phyloP scores from a whole-genome alignment of 2,329 filamentous ascomycete genomes.

The Immersiporthe knoxdaviesiana region DNA sequence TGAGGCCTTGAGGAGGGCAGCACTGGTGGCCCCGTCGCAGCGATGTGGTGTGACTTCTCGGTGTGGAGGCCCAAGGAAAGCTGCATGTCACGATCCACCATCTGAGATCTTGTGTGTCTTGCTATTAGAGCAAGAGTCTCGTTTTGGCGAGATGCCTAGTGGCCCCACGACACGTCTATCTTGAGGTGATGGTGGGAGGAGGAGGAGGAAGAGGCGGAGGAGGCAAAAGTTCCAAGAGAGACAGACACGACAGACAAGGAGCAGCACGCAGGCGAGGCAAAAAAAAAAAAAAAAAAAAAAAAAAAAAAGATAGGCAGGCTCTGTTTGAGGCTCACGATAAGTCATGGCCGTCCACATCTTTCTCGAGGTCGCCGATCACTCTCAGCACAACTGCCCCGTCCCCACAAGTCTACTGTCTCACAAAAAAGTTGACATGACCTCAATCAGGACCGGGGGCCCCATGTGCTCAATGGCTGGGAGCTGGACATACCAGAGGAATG shows the following conservation, averaged over 20 bases:
- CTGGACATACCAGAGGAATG: constrained; percentile 24
- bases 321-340: constrained; percentile 13
- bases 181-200: background rate
- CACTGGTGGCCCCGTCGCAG: constrained; percentile 18
- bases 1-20: constrained; percentile 13
- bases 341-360: constrained; percentile 1
- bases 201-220: background rate
- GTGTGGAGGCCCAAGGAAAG: constrained; percentile 27
- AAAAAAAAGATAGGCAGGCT: background rate
- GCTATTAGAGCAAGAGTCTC: background rate
- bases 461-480: constrained; percentile 24
- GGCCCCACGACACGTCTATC: constrained; percentile 1
- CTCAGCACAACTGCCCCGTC: constrained; percentile 5
- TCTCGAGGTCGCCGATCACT: constrained; percentile 26
- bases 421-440: constrained; percentile 19
- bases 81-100: constrained; percentile 26
- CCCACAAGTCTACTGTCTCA: constrained; percentile 7
- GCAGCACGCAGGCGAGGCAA: constrained; percentile 1
- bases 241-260: background rate
- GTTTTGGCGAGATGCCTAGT: constrained; percentile 5
- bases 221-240: background rate
- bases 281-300: too few species aligned
- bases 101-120: constrained; percentile 27
- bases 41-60: constrained; percentile 27
- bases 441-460: constrained; percentile 20